Evolutionary conservation across 495 filamentous ascomycete species (phyloP).

Genomic region (Hyaloscypha finlandica): DNA sequence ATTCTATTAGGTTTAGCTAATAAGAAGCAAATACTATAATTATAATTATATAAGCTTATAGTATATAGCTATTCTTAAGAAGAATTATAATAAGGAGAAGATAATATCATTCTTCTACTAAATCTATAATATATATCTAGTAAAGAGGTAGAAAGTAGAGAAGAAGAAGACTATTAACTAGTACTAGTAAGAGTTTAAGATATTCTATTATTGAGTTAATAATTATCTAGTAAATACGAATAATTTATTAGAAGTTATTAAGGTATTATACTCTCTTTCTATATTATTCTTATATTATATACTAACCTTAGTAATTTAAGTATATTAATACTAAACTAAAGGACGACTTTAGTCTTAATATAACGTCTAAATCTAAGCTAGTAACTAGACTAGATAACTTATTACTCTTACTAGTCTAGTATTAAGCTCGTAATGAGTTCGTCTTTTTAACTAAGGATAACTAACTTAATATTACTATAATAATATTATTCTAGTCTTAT

Average conservation of each 20-base stretch:
- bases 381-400: slow-evolving; percentile 26
- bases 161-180: slow-evolving; percentile 10
- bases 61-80: too few species aligned
- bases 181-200: slow-evolving; percentile 30
- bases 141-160: slow-evolving; percentile 1
- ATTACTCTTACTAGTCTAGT: slow-evolving; percentile 21
- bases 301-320: slow-evolving; percentile 12
- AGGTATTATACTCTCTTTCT: slow-evolving; percentile 27
- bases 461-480: slow-evolving; percentile 20
- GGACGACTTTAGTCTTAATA: slow-evolving; percentile 18
- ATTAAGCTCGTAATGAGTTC: slow-evolving; percentile 26
- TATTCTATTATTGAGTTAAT: slow-evolving; percentile 26
- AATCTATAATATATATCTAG: slow-evolving; percentile 9
- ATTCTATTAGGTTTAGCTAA: too few species aligned
- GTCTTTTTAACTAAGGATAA: slow-evolving; percentile 27
- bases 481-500: slow-evolving; percentile 28
- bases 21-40: too few species aligned
- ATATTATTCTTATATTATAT: slow-evolving; percentile 5
- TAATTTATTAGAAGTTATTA: slow-evolving; percentile 35
- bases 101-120: too few species aligned
- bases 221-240: slow-evolving; percentile 29
- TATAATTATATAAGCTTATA: too few species aligned
- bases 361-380: slow-evolving; percentile 22
- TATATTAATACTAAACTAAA: slow-evolving; percentile 22
- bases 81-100: slow-evolving; percentile 6